Base-by-base conservation (phyloP, 1,284 basidiomycete species). In the Filobasidium uniguttulatum region DNA sequence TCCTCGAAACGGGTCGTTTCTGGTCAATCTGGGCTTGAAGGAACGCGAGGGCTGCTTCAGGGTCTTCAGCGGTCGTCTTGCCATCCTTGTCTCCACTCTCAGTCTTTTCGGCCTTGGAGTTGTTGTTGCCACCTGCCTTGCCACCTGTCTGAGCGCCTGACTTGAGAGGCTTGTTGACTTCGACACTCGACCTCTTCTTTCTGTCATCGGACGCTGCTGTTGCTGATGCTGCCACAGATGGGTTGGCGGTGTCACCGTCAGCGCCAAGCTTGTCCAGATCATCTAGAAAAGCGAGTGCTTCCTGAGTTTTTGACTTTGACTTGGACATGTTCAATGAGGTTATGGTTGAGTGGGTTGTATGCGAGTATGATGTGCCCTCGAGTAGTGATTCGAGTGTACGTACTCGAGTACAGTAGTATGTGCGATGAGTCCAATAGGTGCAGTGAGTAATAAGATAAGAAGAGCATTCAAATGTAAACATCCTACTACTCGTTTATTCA, bases 11-110 rank as follows among this genome's bases (percentile, higher is more conserved):
- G 3, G 60, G 59, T 10, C 65, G 60, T 56, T 88, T 89, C 75
- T 86, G 85, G 0, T 86, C 89, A 59, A 93, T 87, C 68, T 93
- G 68, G 10, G 63, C 87, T 68, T 94, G 87, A 48, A 94, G 78
- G 72, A 91, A 93, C 22, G 88, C 89, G 37, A 91, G 78, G 15
- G 85, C 86, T 55, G 58, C 58, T 14, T 59, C 61, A 5, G 68
- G 65, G 53, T 68, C 68, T 22, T 62, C 62, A 36, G 63, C 62
- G 7, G 44, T 19, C 9, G 31, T 26, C 9, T 49, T 47, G 41
- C 38, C 17, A 48, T 22, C 22, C 31, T 20, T 1, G 30, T 29
- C 9, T 28, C 19, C 30, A 10, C 20, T 12, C 14, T 54, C 49
- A 28, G 22, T 15, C 34, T 41, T 51, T 17, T 26, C 44, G 20